Conservation (phyloP, 169 alveolate species). For the Cyclospora cayetanensis region DNA sequence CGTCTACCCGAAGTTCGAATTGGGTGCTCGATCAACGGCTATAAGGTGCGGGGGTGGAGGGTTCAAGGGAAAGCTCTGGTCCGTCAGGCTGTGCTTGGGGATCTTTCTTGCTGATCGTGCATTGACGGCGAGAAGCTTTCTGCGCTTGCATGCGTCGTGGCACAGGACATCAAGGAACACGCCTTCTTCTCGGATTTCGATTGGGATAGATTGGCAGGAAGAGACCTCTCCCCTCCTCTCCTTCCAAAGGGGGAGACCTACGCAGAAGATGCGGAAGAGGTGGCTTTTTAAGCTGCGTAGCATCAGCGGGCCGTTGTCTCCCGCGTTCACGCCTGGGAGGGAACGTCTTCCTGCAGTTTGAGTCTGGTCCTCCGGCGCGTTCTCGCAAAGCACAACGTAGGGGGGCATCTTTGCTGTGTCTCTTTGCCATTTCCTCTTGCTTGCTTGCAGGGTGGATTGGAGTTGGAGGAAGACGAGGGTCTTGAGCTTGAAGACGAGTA, state of each 20-base stretch:
- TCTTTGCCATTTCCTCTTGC: background rate
- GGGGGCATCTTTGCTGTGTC: background rate
- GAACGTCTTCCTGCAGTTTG: background rate
- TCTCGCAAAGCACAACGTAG: background rate
- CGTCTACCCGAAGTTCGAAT: slow-evolving; percentile 92
- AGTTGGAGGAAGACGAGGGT: slow-evolving; percentile 61
- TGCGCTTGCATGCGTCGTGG: background rate
- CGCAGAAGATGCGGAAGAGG: slow-evolving; percentile 77
- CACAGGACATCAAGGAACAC: slow-evolving; percentile 75
- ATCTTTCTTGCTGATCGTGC: background rate
- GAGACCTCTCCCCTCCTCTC: slow-evolving; percentile 87
- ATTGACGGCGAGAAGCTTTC: background rate
- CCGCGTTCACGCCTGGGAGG: background rate
- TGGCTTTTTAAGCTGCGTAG: background rate
- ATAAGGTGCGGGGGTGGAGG: slow-evolving; percentile 82
- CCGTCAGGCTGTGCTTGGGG: background rate
- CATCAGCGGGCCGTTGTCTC: background rate
- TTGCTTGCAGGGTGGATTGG: background rate
- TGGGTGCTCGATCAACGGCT: slow-evolving; percentile 92
- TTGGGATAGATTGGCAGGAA: slow-evolving; percentile 91
- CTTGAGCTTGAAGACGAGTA: slow-evolving; percentile 60
- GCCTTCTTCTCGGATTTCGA: slow-evolving; percentile 81
- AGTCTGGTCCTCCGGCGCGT: background rate
- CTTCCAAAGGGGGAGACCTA: slow-evolving; percentile 86
- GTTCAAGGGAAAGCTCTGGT: background rate